A percentile compares a stretch with the other conserved stretches of the same genome.
These are phyloP conservation scores for Fusarium fracticaudum DNA, from an alignment of 2,329 filamentous ascomycete species.

Conservation along the genomic window DNA sequence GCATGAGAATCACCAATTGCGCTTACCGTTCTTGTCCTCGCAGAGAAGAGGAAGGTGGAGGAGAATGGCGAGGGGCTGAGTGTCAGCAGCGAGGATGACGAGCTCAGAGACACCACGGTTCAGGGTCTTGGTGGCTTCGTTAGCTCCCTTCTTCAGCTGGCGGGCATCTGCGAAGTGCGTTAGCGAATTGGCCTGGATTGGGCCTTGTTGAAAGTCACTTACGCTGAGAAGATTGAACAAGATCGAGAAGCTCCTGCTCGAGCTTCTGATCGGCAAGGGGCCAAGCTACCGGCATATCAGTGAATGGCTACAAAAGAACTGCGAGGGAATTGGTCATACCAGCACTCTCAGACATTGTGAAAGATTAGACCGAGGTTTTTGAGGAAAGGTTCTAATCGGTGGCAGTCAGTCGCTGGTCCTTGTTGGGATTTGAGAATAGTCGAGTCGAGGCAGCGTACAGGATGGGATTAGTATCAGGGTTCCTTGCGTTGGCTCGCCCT, in stretches of 20 bases:
- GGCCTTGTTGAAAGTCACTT: slow-evolving; percentile 30
- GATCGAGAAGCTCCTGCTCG: slow-evolving; percentile 83
- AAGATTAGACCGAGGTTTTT: slow-evolving; percentile 25
- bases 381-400: slow-evolving; percentile 13
- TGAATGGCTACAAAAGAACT: not conserved
- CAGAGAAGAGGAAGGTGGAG: slow-evolving; percentile 89
- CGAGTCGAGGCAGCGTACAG: slow-evolving; percentile 9
- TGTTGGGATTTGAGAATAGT: not conserved
- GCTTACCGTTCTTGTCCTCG: slow-evolving; percentile 74
- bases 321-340: slow-evolving; percentile 19
- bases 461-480: slow-evolving; percentile 55
- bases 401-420: slow-evolving; percentile 21
- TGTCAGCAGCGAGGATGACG: slow-evolving; percentile 89
- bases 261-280: slow-evolving; percentile 78
- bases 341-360: slow-evolving; percentile 43
- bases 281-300: slow-evolving; percentile 63
- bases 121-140: slow-evolving; percentile 77
- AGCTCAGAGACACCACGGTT: slow-evolving; percentile 92
- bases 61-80: slow-evolving; percentile 85
- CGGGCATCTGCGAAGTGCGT: slow-evolving; percentile 59
- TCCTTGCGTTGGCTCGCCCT: slow-evolving; percentile 72
- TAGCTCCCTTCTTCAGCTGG: slow-evolving; percentile 82
- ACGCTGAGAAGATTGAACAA: slow-evolving; percentile 75
- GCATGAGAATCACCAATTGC: not conserved
- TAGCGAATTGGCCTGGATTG: not conserved